Conservation (phyloP, 2,329 filamentous ascomycete species). For the Albophoma yamanashiensis region DNA sequence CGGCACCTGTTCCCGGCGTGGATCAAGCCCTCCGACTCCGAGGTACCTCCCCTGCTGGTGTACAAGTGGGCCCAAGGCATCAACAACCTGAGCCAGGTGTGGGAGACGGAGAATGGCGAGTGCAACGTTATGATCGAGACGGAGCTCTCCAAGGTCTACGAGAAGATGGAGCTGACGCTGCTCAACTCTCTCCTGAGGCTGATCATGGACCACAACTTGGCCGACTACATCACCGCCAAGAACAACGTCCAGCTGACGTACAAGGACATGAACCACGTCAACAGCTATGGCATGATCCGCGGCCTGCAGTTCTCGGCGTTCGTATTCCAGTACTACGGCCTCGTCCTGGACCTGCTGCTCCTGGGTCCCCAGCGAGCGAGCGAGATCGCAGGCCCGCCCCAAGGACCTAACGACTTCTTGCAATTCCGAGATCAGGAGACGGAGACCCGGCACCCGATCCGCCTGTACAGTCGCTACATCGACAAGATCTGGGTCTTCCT, state of each 20-base stretch:
- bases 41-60: conserved; percentile 84
- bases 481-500: conserved; percentile 99
- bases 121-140: conserved; percentile 99
- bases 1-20: conserved; percentile 93
- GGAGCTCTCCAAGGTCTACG: conserved; percentile 96
- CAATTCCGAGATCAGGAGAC: conserved; percentile 92
- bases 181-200: conserved; percentile 85
- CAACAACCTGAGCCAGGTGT: conserved; percentile 93
- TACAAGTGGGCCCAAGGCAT: conserved; percentile 99
- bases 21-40: conserved; percentile 98
- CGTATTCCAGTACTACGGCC: conserved; percentile 96
- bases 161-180: conserved; percentile 95
- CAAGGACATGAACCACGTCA: conserved; percentile 99
- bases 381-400: conserved; percentile 89
- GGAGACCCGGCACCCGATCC: conserved; percentile 87
- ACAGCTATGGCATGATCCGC: conserved; percentile 96
- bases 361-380: conserved; percentile 93
- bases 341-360: conserved; percentile 86
- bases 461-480: conserved; percentile 95
- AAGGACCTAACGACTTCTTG: conserved; percentile 92
- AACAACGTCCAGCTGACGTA: conserved; percentile 99
- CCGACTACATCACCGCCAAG: conserved; percentile 98
- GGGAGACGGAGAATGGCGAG: conserved; percentile 87
- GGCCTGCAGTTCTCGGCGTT: conserved; percentile 97
- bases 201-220: conserved; percentile 99